These are phyloP conservation scores for Saturnispora hagleri DNA, from an alignment of 805 yeast species.

Conservation along the genomic window DNA sequence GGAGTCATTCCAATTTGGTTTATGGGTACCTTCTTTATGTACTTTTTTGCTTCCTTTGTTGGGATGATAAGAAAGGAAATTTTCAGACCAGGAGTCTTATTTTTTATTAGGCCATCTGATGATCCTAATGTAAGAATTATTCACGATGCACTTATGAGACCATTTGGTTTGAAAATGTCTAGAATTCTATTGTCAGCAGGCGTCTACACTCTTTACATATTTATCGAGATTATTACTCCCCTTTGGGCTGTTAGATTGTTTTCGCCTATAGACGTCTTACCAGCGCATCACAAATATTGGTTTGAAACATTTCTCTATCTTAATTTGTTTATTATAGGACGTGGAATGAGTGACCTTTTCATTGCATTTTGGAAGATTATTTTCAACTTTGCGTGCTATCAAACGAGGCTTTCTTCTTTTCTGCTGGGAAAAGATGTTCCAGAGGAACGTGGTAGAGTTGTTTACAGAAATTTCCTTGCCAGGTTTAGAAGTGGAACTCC, in stretches of 20 bases:
- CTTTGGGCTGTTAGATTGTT: constrained; percentile 39
- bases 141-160: constrained; percentile 77
- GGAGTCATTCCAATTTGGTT: constrained; percentile 37
- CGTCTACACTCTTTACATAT: constrained; percentile 65
- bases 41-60: constrained; percentile 73
- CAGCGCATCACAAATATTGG: constrained; percentile 11
- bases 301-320: constrained; percentile 7
- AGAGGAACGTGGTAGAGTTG: constrained; percentile 60
- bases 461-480: constrained; percentile 43
- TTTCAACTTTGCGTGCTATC: constrained; percentile 45
- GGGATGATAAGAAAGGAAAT: constrained; percentile 69
- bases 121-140: constrained; percentile 83
- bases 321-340: constrained; percentile 7
- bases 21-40: constrained; percentile 80
- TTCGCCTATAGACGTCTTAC: constrained; percentile 25
- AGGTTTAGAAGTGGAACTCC: constrained; percentile 24
- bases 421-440: constrained; percentile 53
- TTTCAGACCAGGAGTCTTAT: constrained; percentile 81
- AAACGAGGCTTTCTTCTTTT: constrained; percentile 73
- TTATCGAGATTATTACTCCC: constrained; percentile 64
- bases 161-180: constrained; percentile 62
- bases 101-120: constrained; percentile 87
- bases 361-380: constrained; percentile 44
- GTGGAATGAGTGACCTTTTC: constrained; percentile 3
- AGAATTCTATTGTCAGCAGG: constrained; percentile 64